A percentile compares a stretch with the other conserved stretches of the same genome.
phyloP scores from a whole-genome alignment of 176 grass and related monocot species.

The Chloris gayana region DNA sequence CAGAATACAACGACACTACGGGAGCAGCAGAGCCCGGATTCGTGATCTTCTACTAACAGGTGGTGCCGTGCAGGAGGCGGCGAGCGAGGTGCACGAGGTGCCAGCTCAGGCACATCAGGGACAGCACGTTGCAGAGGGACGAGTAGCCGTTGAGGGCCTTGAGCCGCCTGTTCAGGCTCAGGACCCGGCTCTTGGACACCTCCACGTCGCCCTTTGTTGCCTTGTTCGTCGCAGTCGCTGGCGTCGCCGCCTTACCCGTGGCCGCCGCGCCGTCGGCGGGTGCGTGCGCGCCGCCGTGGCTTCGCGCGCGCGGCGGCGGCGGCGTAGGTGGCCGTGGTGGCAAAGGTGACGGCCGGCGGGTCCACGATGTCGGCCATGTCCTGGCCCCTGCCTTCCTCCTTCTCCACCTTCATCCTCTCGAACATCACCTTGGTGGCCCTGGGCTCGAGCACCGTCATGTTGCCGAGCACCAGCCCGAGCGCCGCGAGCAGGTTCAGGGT shows the following conservation, averaged over 20 bases:
- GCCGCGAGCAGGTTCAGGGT: conserved; percentile 61
- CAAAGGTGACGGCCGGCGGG: conserved; percentile 9
- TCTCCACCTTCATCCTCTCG: conserved; percentile 81
- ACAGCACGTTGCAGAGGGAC: conserved; percentile 70
- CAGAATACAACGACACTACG: not conserved
- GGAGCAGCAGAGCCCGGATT: not conserved
- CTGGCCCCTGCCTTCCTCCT: conserved; percentile 85
- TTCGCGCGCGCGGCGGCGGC: conserved; percentile 15
- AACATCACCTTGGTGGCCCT: conserved; percentile 90
- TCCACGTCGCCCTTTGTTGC: conserved; percentile 36
- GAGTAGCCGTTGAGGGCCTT: conserved; percentile 79
- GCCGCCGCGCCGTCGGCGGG: not conserved
- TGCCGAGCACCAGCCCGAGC: conserved; percentile 52
- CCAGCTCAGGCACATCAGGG: conserved; percentile 74
- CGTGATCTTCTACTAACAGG: conserved; percentile 24
- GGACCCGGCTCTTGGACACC: conserved; percentile 41
- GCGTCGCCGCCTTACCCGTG: not conserved
- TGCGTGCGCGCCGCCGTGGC: not conserved
- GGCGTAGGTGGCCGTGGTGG: not conserved
- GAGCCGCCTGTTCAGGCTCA: conserved; percentile 51
- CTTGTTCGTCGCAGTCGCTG: not conserved
- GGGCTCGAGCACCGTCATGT: conserved; percentile 75
- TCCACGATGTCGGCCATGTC: conserved; percentile 63
- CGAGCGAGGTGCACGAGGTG: conserved; percentile 82
- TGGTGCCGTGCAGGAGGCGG: conserved; percentile 29